Base-by-base conservation (phyloP, 345 rosid species). In the Arabidopsis arenosa region DNA sequence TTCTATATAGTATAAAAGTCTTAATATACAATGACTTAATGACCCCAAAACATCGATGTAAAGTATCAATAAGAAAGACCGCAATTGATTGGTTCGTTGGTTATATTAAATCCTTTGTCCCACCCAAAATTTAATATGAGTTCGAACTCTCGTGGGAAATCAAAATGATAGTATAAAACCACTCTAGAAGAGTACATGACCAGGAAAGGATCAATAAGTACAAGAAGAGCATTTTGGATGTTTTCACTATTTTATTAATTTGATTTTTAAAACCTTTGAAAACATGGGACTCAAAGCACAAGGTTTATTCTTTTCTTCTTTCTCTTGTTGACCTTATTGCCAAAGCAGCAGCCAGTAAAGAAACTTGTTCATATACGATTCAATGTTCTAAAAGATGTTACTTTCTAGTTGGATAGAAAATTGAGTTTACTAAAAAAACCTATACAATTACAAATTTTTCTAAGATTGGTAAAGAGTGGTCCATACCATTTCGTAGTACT, bases 311-410 rank as follows among this genome's bases (percentile, higher is more conserved):
- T 44, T 55, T 47, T 64, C 40, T 69, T 76, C 70, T 70, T 51
- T 44, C 26, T 45, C 49, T 56, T 48, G 53, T 71, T 70, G 76
- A 65, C 72, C 55, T 63, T 56, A 26, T 64, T 49, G 47, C 32
- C 58, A 39, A 70, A 39, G 26, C 30, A 70, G 80, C 72, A 77
- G 71, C 76, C 45, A 5, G n/a, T 55, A 21, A 56, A 40, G 66
- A 70, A 47, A 70, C 53, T 37, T 70, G 72, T 77, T 77, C 80
- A 77, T 55, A 77, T 57, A 63, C 52, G 33, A 64, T 57, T 28
- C 53, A 37, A 5, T 63, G 72, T 63, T 70, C 66, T 70, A 55
- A 63, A 32, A 55, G 57, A 41, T 44, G 59, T 15, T 35, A 41
- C 35, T 61, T 76, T 76, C 41, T 62, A 23, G 58, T 61, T 68